Percentiles rank a stretch among this genome's conserved stretches.
Evolutionary conservation across 371 early-diverging fungal genomes (phyloP).

Genomic region (Gilbertella persicaria): DNA sequence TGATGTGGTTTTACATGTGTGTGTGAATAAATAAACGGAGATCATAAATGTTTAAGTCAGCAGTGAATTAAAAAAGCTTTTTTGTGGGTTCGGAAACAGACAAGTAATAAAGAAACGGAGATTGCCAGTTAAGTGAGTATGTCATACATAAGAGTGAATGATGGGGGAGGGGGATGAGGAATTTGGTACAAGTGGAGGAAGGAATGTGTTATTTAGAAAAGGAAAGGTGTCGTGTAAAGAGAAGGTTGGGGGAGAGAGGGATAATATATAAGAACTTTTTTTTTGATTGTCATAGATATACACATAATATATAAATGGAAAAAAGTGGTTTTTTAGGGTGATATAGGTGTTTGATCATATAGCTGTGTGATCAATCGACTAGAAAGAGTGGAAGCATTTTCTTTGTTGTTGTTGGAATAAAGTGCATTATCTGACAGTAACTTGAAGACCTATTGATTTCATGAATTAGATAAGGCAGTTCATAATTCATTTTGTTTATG

Average conservation of each 20-base stretch:
- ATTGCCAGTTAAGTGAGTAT: conserved; percentile 19
- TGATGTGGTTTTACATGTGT: conserved; percentile 11
- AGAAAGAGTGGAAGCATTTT: conserved; percentile 34
- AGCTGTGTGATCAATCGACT: conserved; percentile 37
- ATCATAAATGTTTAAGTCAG: conserved; percentile 5
- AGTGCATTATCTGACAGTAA: conserved; percentile 7
- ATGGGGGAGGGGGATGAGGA: conserved; percentile 13
- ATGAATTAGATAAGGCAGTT: conserved; percentile 1
- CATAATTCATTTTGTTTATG: not conserved
- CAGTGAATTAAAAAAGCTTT: not conserved
- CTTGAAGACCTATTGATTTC: conserved; percentile 13
- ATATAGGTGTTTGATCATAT: conserved; percentile 40
- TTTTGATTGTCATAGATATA: not conserved
- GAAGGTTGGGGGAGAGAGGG: not conserved
- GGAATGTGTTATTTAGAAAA: conserved; percentile 23
- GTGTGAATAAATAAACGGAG: not conserved
- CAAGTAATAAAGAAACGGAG: conserved; percentile 12
- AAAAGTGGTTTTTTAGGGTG: conserved; percentile 27
- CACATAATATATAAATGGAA: not conserved
- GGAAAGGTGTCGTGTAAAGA: not conserved
- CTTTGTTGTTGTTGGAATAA: conserved; percentile 36
- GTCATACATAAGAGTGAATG: conserved; percentile 13
- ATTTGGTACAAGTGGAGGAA: conserved; percentile 7
- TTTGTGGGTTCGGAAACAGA: conserved; percentile 5
- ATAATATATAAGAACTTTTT: not conserved